Percentiles rank a stretch among this genome's conserved stretches.
phyloP scores from a whole-genome alignment of 495 filamentous ascomycete species.

The Terfezia claveryi region DNA sequence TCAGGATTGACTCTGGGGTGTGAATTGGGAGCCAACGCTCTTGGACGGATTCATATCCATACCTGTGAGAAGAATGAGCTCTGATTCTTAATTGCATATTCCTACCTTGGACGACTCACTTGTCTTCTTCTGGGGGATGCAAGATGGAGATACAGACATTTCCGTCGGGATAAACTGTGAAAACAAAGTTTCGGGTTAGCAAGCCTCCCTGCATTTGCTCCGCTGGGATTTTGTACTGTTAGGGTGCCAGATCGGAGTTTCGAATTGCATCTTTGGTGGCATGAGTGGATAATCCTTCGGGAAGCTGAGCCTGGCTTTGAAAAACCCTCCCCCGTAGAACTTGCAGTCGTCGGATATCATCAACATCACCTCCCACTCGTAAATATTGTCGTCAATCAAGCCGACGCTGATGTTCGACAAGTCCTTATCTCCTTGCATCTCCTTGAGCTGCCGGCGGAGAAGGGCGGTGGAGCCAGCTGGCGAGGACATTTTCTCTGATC shows the following conservation, averaged over 20 bases:
- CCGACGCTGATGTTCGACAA: slow-evolving; percentile 88
- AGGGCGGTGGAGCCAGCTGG: not conserved
- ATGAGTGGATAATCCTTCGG: slow-evolving; percentile 87
- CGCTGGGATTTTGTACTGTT: slow-evolving; percentile 41
- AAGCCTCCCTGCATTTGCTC: not conserved
- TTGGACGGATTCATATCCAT: slow-evolving; percentile 91
- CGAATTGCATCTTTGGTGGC: slow-evolving; percentile 85
- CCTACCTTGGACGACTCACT: slow-evolving; percentile 10
- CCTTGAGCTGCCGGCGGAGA: slow-evolving; percentile 65
- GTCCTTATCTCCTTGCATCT: slow-evolving; percentile 80
- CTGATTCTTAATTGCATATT: not conserved
- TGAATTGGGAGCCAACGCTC: slow-evolving; percentile 96
- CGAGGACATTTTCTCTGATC: not conserved
- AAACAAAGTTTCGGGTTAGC: slow-evolving; percentile 1
- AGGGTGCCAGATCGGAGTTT: slow-evolving; percentile 83
- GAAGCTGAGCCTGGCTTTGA: slow-evolving; percentile 83
- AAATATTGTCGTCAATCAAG: slow-evolving; percentile 71
- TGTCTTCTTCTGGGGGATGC: slow-evolving; percentile 94
- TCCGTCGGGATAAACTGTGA: slow-evolving; percentile 69
- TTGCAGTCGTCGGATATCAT: slow-evolving; percentile 97
- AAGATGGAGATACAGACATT: slow-evolving; percentile 94
- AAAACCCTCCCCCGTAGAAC: slow-evolving; percentile 84
- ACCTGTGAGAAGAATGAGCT: slow-evolving; percentile 23
- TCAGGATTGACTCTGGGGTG: slow-evolving; percentile 92
- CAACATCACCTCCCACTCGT: slow-evolving; percentile 97